A percentile compares a stretch with the other conserved stretches of the same genome.
phyloP scores from a whole-genome alignment of 225 moss, liverwort and hornwort species.

The Anthoceros angustus region DNA sequence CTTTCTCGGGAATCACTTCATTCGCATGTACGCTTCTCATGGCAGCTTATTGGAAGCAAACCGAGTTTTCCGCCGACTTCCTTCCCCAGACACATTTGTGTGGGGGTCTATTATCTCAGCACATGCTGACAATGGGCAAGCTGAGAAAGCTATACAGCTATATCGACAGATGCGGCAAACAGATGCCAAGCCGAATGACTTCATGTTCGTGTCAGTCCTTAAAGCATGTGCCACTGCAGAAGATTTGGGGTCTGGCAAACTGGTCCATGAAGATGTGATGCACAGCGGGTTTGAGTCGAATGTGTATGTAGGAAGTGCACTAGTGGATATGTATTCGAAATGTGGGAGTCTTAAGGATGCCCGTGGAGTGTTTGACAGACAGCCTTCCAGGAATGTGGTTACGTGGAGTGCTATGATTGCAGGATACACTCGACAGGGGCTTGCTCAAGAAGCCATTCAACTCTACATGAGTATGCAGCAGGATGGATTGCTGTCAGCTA shows the following conservation, averaged over 20 bases:
- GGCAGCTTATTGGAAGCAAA: not conserved
- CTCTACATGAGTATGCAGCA: not conserved
- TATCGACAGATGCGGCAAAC: not conserved
- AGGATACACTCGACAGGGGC: not conserved
- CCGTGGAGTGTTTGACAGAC: not conserved
- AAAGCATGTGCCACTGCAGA: not conserved
- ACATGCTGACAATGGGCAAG: not conserved
- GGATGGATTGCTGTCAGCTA: not conserved
- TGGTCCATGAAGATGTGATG: not conserved
- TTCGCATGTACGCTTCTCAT: conserved; percentile 1
- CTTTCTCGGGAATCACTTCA: not conserved
- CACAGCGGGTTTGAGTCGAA: not conserved
- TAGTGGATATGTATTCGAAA: not conserved
- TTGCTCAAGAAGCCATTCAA: not conserved
- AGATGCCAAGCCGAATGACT: not conserved
- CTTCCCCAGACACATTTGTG: not conserved
- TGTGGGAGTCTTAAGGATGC: not conserved
- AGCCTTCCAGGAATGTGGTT: not conserved
- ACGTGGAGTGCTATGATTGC: not conserved
- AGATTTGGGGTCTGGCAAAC: not conserved
- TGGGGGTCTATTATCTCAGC: not conserved
- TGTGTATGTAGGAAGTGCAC: not conserved
- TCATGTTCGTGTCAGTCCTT: not conserved
- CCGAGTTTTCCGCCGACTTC: not conserved
- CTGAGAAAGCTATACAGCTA: not conserved